Evolutionary conservation across 768 basidiomycete species (phyloP).

Genomic region (Sporobolomyces roseus): DNA sequence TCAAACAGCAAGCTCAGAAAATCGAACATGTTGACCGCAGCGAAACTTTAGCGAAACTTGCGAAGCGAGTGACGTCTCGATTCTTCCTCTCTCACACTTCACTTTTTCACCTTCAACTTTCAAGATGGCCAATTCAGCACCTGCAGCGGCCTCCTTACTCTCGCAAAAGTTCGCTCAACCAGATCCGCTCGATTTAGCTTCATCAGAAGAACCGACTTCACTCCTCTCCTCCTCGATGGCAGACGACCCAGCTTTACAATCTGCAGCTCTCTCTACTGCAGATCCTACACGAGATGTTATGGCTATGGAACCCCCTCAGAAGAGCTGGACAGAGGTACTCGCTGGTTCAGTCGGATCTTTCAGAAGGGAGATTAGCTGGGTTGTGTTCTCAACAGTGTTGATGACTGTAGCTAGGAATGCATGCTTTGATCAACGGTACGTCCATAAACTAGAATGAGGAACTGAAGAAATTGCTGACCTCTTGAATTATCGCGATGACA

Average conservation of each 20-base stretch:
- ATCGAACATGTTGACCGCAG: too few relatives aligned
- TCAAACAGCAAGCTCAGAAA: too few relatives aligned
- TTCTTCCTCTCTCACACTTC: neutral
- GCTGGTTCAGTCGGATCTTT: neutral
- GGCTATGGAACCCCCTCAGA: neutral
- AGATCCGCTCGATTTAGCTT: neutral
- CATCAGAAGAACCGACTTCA: neutral
- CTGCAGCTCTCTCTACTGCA: slow-evolving; percentile 2
- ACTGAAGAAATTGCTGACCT: too few relatives aligned
- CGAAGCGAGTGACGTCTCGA: neutral
- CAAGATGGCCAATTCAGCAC: neutral
- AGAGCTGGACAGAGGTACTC: slow-evolving; percentile 13
- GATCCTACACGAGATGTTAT: neutral
- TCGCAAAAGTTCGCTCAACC: slow-evolving; percentile 11
- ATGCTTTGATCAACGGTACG: slow-evolving; percentile 20
- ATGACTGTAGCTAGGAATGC: slow-evolving; percentile 16
- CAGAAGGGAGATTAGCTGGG: slow-evolving; percentile 14
- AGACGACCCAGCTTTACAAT: slow-evolving; percentile 2
- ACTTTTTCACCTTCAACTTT: neutral
- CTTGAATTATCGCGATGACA: slow-evolving; percentile 11
- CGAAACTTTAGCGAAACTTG: too few relatives aligned
- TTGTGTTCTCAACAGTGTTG: slow-evolving; percentile 7
- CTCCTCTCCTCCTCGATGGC: slow-evolving; percentile 2
- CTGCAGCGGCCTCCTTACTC: slow-evolving; percentile 5
- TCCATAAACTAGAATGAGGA: too few relatives aligned